A percentile compares a stretch with the other conserved stretches of the same genome.
Evolutionary conservation across 805 yeast genomes (phyloP).

Genomic region (Lipomyces chichibuensis): DNA sequence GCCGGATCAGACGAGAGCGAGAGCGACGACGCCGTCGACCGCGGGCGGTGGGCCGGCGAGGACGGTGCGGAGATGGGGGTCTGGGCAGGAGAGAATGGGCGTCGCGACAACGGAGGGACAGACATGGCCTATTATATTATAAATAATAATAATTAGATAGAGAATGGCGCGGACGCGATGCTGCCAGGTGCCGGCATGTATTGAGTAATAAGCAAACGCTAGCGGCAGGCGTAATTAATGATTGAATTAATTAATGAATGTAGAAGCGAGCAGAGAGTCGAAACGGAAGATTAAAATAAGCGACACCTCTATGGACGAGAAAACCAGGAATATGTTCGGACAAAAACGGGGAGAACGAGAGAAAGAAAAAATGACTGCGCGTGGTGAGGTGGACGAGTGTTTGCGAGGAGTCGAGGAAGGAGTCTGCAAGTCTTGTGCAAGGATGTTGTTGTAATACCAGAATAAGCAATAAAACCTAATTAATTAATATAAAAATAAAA

Average conservation of each 20-base stretch:
- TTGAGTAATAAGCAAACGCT: not conserved
- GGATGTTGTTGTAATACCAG: not conserved
- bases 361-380: not conserved
- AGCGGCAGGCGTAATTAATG: not conserved
- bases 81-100: not conserved
- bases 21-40: slow-evolving; percentile 22
- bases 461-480: not conserved
- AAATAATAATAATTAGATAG: not conserved
- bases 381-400: not conserved
- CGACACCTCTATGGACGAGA: not conserved
- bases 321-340: not conserved
- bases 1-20: slow-evolving; percentile 8
- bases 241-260: not conserved
- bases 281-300: not conserved
- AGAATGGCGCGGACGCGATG: not conserved
- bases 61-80: slow-evolving; percentile 9
- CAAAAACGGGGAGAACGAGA: not conserved
- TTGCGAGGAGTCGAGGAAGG: not conserved
- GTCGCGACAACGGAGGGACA: not conserved
- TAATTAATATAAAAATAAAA: not conserved
- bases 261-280: not conserved
- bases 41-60: slow-evolving; percentile 18
- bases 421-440: not conserved
- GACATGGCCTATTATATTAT: not conserved
- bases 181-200: not conserved